Conservation (phyloP, 2,329 filamentous ascomycete genomes). For the Pseudogymnoascus sp. region DNA sequence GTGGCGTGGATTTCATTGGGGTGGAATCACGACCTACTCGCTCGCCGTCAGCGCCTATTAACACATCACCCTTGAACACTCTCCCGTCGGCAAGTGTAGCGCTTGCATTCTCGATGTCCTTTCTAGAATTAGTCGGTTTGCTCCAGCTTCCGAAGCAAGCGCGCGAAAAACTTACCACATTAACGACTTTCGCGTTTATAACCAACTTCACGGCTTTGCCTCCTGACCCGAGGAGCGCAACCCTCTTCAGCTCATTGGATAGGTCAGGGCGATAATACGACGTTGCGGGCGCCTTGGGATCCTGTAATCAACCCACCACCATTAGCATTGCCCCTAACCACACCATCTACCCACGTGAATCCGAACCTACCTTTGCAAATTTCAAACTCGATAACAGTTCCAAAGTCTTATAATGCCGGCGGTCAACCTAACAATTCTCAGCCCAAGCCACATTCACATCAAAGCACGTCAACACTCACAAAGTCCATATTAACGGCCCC, state of each 20-base stretch:
- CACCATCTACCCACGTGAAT: neutral
- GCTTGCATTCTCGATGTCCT: neutral
- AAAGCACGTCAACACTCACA: neutral
- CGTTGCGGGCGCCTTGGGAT: neutral
- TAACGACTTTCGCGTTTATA: neutral
- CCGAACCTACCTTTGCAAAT: neutral
- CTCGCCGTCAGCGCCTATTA: neutral
- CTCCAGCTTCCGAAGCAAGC: neutral
- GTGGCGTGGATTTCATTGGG: neutral
- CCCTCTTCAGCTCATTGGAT: neutral
- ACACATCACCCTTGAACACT: neutral
- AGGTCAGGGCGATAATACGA: neutral
- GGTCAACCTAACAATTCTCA: neutral
- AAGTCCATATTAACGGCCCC: neutral
- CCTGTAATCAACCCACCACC: neutral
- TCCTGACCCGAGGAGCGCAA: neutral
- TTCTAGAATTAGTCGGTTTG: neutral
- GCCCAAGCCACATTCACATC: neutral
- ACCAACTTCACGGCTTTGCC: neutral
- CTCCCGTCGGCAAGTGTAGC: neutral
- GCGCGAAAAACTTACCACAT: neutral
- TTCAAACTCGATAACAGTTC: neutral
- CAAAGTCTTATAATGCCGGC: neutral
- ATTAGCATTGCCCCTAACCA: neutral
- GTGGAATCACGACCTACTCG: neutral